Conservation (phyloP, 306 rosid species). For the Prosopis cineraria region DNA sequence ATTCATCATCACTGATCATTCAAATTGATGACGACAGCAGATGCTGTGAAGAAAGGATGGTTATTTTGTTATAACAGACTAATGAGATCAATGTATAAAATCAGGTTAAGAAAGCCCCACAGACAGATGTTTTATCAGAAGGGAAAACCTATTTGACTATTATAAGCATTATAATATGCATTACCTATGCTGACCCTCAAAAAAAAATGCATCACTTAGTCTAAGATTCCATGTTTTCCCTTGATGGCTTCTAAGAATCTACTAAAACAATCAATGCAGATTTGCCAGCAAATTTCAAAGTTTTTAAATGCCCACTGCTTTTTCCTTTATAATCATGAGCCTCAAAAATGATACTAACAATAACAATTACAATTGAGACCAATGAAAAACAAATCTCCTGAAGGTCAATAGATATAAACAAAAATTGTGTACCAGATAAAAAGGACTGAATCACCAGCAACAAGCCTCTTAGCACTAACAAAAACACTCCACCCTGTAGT, state of each 20-base stretch:
- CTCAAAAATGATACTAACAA: background rate
- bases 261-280: background rate
- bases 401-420: background rate
- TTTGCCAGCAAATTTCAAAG: background rate
- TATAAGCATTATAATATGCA: background rate
- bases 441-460: constrained; percentile 81
- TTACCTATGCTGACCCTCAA: background rate
- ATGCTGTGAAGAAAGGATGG: background rate
- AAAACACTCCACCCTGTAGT: constrained; percentile 84
- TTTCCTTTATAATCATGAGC: background rate
- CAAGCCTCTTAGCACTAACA: constrained; percentile 75
- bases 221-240: background rate
- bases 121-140: background rate
- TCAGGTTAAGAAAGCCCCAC: constrained; percentile 5
- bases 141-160: background rate
- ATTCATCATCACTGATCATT: background rate
- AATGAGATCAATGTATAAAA: background rate
- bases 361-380: background rate
- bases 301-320: background rate
- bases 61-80: background rate
- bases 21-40: background rate
- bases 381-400: background rate
- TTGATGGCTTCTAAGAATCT: background rate
- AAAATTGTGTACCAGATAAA: constrained; percentile 59
- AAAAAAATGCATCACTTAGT: background rate